Percentiles rank a stretch among this genome's conserved stretches.
Evolutionary conservation across 2,329 filamentous ascomycete species (phyloP).

Genomic region (Pyrenophora teres): DNA sequence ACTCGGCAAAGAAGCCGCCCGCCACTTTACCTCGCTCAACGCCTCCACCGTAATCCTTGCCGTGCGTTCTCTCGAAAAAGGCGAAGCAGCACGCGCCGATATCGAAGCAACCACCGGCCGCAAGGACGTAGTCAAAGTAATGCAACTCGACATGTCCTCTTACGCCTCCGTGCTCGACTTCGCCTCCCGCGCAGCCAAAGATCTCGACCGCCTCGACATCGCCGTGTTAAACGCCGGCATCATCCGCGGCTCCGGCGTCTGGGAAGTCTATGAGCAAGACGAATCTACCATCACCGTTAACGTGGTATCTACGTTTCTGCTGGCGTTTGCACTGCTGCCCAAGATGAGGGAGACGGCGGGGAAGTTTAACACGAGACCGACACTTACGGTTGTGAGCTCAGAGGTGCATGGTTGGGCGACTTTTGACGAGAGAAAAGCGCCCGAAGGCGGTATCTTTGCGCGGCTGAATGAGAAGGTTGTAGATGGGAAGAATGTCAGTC

Average conservation of each 20-base stretch:
- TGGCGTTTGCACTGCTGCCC: constrained; percentile 37
- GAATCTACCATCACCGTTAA: constrained; percentile 48
- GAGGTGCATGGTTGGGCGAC: constrained; percentile 38
- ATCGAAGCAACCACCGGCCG: constrained; percentile 45
- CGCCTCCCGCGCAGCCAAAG: constrained; percentile 24
- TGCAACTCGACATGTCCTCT: constrained; percentile 51
- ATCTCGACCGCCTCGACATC: constrained; percentile 43
- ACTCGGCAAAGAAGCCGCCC: constrained; percentile 54
- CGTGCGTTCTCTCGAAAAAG: constrained; percentile 51
- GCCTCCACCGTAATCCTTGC: constrained; percentile 53
- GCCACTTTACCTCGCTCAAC: constrained; percentile 49
- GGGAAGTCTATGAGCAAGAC: constrained; percentile 31
- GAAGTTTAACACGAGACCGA: constrained; percentile 30
- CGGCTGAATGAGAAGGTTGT: constrained; percentile 24
- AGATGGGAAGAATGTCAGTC: constrained; percentile 9
- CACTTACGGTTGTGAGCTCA: constrained; percentile 39
- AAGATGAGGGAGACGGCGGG: constrained; percentile 32
- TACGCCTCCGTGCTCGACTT: constrained; percentile 48
- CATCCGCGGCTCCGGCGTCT: constrained; percentile 24
- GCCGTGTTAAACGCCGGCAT: constrained; percentile 50
- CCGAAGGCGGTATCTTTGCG: constrained; percentile 36
- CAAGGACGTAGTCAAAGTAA: constrained; percentile 50
- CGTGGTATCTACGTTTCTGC: constrained; percentile 47
- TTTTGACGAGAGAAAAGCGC: constrained; percentile 31
- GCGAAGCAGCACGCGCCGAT: constrained; percentile 50